phyloP scores from a whole-genome alignment of 2,329 filamentous ascomycete genomes.

The Clarireedia sp. region DNA sequence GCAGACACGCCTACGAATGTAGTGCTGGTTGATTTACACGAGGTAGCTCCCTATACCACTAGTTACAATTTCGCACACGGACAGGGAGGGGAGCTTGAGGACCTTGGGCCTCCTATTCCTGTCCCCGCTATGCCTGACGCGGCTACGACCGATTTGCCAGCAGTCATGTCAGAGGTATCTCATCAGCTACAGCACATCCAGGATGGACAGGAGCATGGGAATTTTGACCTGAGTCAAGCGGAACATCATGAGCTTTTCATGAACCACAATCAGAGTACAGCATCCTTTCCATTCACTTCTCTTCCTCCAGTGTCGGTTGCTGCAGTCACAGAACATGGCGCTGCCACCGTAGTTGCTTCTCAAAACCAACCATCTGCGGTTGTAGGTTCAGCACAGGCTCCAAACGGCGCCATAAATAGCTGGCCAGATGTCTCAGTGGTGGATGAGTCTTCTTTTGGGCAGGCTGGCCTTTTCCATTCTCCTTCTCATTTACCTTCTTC shows the following conservation, averaged over 20 bases:
- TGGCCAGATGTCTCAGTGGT: not conserved
- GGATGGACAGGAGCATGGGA: constrained; percentile 24
- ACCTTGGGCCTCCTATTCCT: not conserved
- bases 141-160: constrained; percentile 15
- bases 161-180: constrained; percentile 25
- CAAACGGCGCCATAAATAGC: not conserved
- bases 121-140: not conserved
- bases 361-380: not conserved
- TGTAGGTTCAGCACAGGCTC: not conserved
- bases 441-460: constrained; percentile 3
- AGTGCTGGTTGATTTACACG: too few relatives aligned
- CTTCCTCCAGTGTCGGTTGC: not conserved
- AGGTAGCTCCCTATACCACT: too few relatives aligned
- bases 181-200: constrained; percentile 28
- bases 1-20: too few relatives aligned
- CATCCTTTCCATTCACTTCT: constrained; percentile 20
- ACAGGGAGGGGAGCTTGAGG: not conserved
- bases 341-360: constrained; percentile 9
- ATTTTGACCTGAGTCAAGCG: constrained; percentile 12
- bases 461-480: constrained; percentile 1
- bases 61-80: not conserved
- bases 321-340: constrained; percentile 5
- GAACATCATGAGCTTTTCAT: constrained; percentile 16
- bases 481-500: constrained; percentile 9
- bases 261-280: constrained; percentile 25